A percentile compares a stretch with the other conserved stretches of the same genome.
phyloP scores from a whole-genome alignment of 352 stramenopile genomes.

The Pythium sp. region DNA sequence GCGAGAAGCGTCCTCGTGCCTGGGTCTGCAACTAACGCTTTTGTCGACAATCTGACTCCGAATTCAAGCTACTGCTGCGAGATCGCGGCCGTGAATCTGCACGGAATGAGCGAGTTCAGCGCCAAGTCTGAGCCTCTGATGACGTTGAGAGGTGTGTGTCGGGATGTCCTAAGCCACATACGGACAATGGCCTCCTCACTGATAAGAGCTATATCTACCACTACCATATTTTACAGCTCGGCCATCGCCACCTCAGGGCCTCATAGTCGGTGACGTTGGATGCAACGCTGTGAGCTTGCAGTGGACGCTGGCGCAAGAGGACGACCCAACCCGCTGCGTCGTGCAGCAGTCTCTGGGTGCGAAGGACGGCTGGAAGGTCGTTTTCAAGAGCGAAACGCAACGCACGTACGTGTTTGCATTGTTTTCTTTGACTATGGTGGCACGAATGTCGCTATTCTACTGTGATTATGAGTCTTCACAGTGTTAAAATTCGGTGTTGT shows the following conservation, averaged over 20 bases:
- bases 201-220: no score
- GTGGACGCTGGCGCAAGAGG: slow-evolving; percentile 1
- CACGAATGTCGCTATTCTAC: neutral
- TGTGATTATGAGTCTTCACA: neutral
- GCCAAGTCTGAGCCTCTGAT: slow-evolving; percentile 22
- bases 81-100: slow-evolving; percentile 54
- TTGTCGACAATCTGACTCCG: slow-evolving; percentile 29
- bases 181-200: no score
- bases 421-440: no score
- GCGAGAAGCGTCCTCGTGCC: slow-evolving; percentile 26
- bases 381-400: slow-evolving; percentile 20
- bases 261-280: slow-evolving; percentile 1
- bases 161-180: no score
- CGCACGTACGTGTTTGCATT: slow-evolving; percentile 10
- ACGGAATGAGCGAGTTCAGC: slow-evolving; percentile 58
- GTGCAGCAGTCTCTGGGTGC: slow-evolving; percentile 26
- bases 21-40: slow-evolving; percentile 26
- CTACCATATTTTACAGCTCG: slow-evolving; percentile 19
- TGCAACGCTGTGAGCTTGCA: slow-evolving; percentile 7
- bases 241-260: slow-evolving; percentile 10
- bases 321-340: slow-evolving; percentile 14
- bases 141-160: slow-evolving; percentile 28
- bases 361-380: slow-evolving; percentile 23
- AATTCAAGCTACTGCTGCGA: slow-evolving; percentile 42
- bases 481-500: neutral